Percentiles rank a stretch among this genome's conserved stretches.
Evolutionary conservation across 164 flowering plant genomes (phyloP).

Genomic region (Cinnamomum micranthum): DNA sequence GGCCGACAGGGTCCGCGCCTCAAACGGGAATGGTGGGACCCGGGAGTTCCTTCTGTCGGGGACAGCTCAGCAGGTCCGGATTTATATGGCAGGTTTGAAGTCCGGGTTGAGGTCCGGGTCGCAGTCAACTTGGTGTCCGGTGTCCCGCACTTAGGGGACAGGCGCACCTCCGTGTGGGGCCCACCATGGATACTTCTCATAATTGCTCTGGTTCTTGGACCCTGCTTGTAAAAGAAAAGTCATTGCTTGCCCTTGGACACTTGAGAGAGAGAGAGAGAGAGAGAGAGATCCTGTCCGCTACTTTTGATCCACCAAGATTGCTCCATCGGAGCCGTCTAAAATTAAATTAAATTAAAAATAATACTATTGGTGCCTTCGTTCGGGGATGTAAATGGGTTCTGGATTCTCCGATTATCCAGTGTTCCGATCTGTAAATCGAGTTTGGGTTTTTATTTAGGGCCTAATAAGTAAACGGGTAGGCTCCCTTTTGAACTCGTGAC

Average conservation of each 20-base stretch:
- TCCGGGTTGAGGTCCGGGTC: not conserved
- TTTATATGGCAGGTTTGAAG: constrained; percentile 1
- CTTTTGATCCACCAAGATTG: too few species aligned
- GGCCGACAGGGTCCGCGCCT: constrained; percentile 28
- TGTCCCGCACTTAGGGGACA: not conserved
- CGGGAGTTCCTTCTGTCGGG: not conserved
- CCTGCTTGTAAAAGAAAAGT: too few species aligned
- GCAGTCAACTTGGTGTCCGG: not conserved
- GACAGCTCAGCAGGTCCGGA: constrained; percentile 5
- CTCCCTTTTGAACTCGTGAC: accelerated
- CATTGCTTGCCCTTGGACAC: too few species aligned
- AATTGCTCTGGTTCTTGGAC: not conserved
- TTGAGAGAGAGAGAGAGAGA: too few species aligned
- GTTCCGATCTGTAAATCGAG: accelerated
- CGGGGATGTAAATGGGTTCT: too few species aligned
- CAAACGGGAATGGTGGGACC: constrained; percentile 9
- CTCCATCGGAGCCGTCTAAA: too few species aligned
- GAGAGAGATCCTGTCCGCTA: too few species aligned
- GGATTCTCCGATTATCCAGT: accelerated
- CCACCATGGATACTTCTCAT: constrained; percentile 5
- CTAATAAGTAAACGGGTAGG: too few species aligned
- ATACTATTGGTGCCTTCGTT: too few species aligned
- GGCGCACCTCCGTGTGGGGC: constrained; percentile 3
- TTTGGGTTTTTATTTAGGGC: accelerated
- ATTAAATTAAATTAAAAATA: too few species aligned